A percentile compares a stretch with the other conserved stretches of the same genome.
These are phyloP conservation scores for Magnaporthiopsis rhizophila DNA, from an alignment of 2,329 filamentous ascomycete species.

Conservation along the genomic window DNA sequence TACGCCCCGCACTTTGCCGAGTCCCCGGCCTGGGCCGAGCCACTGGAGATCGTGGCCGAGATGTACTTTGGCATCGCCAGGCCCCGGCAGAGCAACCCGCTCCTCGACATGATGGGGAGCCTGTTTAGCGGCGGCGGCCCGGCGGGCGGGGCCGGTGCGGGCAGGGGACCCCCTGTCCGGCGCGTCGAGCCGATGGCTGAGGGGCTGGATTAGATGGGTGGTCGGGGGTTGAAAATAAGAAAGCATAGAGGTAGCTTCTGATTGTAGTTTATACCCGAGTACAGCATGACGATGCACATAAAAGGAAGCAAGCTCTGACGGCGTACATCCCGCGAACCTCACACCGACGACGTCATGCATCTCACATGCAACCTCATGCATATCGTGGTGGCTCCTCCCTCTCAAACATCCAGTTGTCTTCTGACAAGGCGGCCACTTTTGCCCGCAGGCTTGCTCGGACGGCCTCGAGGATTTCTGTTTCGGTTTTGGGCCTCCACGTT, in stretches of 20 bases:
- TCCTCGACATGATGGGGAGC: constrained; percentile 97
- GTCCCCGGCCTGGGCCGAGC: constrained; percentile 67
- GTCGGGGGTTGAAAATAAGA: background rate
- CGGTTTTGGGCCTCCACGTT: background rate
- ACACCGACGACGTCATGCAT: background rate
- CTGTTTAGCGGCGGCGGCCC: constrained; percentile 71
- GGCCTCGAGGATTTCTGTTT: constrained; percentile 58
- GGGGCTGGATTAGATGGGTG: constrained; percentile 43
- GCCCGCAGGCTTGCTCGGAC: constrained; percentile 62
- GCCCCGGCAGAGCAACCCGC: constrained; percentile 80
- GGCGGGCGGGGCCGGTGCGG: constrained; percentile 40
- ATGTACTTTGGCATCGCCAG: constrained; percentile 94
- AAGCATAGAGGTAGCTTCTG: background rate
- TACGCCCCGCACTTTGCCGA: constrained; percentile 76
- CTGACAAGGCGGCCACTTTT: constrained; percentile 65
- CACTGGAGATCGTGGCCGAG: constrained; percentile 81
- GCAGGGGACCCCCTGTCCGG: constrained; percentile 34
- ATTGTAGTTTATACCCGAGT: constrained; percentile 9
- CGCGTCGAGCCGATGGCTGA: constrained; percentile 45
- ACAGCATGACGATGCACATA: constrained; percentile 7
- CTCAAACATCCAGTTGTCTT: constrained; percentile 91
- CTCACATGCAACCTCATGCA: constrained; percentile 17
- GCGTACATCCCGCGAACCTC: background rate
- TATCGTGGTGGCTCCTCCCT: constrained; percentile 46
- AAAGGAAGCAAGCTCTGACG: constrained; percentile 1